Percentiles rank a stretch among this genome's conserved stretches.
These are phyloP conservation scores for Uncinocarpus reesii DNA, from an alignment of 2,329 filamentous ascomycete species.

Conservation along the genomic window DNA sequence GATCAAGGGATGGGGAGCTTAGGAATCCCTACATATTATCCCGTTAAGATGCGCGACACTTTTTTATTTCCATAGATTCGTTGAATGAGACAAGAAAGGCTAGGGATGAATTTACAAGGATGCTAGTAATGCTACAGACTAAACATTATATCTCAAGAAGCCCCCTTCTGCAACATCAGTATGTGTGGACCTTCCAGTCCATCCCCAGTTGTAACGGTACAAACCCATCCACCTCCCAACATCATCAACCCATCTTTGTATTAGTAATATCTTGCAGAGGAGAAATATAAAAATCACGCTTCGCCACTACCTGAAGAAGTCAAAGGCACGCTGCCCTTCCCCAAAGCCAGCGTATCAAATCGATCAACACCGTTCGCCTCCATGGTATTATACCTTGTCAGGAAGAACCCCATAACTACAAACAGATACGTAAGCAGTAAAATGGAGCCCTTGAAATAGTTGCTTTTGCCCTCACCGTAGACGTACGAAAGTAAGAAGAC, in stretches of 20 bases:
- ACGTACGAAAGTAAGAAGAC: slow-evolving; percentile 96
- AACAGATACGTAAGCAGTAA: slow-evolving; percentile 87
- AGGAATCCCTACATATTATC: background rate
- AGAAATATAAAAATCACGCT: background rate
- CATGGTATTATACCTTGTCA: slow-evolving; percentile 56
- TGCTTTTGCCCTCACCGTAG: slow-evolving; percentile 97
- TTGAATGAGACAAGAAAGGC: too few relatives aligned
- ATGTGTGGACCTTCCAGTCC: too few relatives aligned
- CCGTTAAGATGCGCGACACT: background rate
- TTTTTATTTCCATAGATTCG: too few relatives aligned
- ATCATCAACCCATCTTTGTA: background rate
- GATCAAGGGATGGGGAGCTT: slow-evolving; percentile 35
- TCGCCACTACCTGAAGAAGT: background rate
- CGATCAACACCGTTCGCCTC: slow-evolving; percentile 40
- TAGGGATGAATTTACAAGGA: too few relatives aligned
- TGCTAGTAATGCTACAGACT: too few relatives aligned
- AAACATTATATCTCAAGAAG: too few relatives aligned
- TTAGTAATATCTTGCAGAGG: background rate
- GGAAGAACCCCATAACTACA: slow-evolving; percentile 83
- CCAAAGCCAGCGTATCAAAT: slow-evolving; percentile 37
- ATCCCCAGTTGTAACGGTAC: too few relatives aligned
- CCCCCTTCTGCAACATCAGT: too few relatives aligned
- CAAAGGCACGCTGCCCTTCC: background rate
- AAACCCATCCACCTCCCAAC: background rate
- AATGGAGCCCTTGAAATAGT: slow-evolving; percentile 98